Evolutionary conservation across 1,139 yeast species (phyloP).

Genomic region (Diutina pseudorugosa): DNA sequence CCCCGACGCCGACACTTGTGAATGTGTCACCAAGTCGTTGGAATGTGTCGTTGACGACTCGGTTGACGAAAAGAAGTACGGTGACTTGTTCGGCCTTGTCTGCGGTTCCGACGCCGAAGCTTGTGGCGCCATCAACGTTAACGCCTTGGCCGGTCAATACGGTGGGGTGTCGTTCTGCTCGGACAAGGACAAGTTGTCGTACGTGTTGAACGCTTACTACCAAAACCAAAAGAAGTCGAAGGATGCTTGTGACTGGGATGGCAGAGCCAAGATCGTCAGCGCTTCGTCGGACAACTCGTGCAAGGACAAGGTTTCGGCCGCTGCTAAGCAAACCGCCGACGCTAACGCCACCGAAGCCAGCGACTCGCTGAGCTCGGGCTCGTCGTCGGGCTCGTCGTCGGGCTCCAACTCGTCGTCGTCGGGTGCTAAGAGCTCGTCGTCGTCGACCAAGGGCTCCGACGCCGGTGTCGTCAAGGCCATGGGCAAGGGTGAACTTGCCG

Average conservation of each 20-base stretch:
- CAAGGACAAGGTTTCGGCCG: constrained; percentile 8
- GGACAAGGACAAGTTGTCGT: constrained; percentile 49
- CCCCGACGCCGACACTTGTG: constrained; percentile 48
- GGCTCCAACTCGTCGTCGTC: constrained; percentile 11
- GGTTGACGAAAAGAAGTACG: constrained; percentile 28
- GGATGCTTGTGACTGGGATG: constrained; percentile 56
- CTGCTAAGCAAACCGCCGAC: constrained; percentile 9
- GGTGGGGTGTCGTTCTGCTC: constrained; percentile 54
- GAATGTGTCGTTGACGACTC: constrained; percentile 35
- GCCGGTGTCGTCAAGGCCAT: constrained; percentile 14
- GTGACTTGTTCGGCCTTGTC: constrained; percentile 38
- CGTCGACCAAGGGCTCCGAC: constrained; percentile 15
- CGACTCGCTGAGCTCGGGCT: constrained; percentile 12
- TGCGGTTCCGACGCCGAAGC: constrained; percentile 29
- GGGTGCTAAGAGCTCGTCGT: constrained; percentile 8
- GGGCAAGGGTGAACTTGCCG: constrained; percentile 20
- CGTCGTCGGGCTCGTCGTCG: constrained; percentile 18
- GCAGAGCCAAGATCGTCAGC: constrained; percentile 41
- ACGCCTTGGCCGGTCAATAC: constrained; percentile 45
- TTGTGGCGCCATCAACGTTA: constrained; percentile 41
- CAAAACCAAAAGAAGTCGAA: constrained; percentile 26
- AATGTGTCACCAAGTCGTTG: constrained; percentile 38
- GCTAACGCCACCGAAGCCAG: background rate
- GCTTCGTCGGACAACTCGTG: constrained; percentile 13
- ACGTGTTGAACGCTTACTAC: constrained; percentile 49